Conservation (phyloP, 2,329 filamentous ascomycete species). For the Amylocarpus encephaloides region DNA sequence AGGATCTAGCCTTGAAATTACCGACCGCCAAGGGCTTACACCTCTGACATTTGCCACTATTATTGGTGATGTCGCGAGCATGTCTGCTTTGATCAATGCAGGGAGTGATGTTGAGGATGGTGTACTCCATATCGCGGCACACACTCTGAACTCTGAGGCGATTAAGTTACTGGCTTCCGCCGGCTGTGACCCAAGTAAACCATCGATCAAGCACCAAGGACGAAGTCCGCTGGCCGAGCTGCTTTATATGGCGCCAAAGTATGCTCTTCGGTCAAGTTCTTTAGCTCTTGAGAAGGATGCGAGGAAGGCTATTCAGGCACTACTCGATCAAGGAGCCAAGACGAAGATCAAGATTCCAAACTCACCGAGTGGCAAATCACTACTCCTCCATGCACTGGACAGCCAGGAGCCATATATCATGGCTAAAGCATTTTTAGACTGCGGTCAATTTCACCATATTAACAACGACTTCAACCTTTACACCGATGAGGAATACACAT, state of each 20-base stretch:
- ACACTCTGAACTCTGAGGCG: slow-evolving; percentile 50
- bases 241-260: slow-evolving; percentile 45
- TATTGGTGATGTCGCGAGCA: slow-evolving; percentile 45
- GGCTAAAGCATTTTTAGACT: slow-evolving; percentile 53
- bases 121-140: slow-evolving; percentile 58
- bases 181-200: slow-evolving; percentile 56
- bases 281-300: slow-evolving; percentile 44
- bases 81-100: slow-evolving; percentile 47
- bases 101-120: slow-evolving; percentile 61
- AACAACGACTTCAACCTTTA: slow-evolving; percentile 54
- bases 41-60: slow-evolving; percentile 3
- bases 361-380: slow-evolving; percentile 45
- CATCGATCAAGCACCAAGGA: slow-evolving; percentile 46
- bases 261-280: slow-evolving; percentile 37
- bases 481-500: slow-evolving; percentile 47
- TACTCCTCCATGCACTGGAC: slow-evolving; percentile 57
- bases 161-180: slow-evolving; percentile 51
- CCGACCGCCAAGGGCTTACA: slow-evolving; percentile 5
- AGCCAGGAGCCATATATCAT: slow-evolving; percentile 48
- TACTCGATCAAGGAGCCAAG: slow-evolving; percentile 47
- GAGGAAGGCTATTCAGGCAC: slow-evolving; percentile 49
- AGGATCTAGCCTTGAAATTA: slow-evolving; percentile 12
- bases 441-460: slow-evolving; percentile 57
- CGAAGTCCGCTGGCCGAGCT: slow-evolving; percentile 59
- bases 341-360: slow-evolving; percentile 42